Base-by-base conservation (phyloP, 2,329 filamentous ascomycete species). In the Microascus cirrosus region DNA sequence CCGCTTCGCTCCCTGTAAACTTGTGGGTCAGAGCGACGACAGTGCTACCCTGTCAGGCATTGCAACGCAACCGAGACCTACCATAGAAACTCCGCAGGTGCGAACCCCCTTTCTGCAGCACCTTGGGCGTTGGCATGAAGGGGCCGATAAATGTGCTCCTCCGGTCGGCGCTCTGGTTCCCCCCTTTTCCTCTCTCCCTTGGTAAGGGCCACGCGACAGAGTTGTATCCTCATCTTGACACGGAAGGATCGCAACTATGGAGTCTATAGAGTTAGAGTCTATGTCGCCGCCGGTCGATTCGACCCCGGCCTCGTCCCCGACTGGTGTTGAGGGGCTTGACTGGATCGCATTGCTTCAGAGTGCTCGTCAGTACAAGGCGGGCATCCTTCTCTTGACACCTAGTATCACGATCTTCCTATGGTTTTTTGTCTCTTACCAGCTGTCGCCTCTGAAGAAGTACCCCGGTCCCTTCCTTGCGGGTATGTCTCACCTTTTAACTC, bases 391-490 rank as follows among this genome's bases (percentile, higher is more conserved):
- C 8, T 22, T 48, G 42, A 48, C 42, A n/a, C 42, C 42, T n/a
- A n/a, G 13, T 10, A 20, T 48, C 42, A 48, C 42, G 42, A 10
- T 48, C 15, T 48, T 48, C n/a, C 42, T 48, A n/a, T 61, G 60
- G 59, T 61, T 53, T 22, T 50, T 53, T 22, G 28, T 45, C n/a
- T 53, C 59, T 3, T 60, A 61, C 51, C 15, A 60, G 24, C 36
- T 56, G 20, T 62, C 61, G 5, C 63, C 63, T 10, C 56, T 64
- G 20, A 54, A 57, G 22, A 57, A 56, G 28, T 64, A 61, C 52
- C 63, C 63, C 3, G 63, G 63, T 1, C 63, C 63, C 18, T 61
- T 61, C 54, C 59, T 61, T 18, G 62, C 62, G 5, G 55, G 62
- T 63, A 54, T 35, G 60, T 58, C 34, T 51, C 22, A 32, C 13